phyloP scores from a whole-genome alignment of 441 rosid species.

The Populus hybrid region DNA sequence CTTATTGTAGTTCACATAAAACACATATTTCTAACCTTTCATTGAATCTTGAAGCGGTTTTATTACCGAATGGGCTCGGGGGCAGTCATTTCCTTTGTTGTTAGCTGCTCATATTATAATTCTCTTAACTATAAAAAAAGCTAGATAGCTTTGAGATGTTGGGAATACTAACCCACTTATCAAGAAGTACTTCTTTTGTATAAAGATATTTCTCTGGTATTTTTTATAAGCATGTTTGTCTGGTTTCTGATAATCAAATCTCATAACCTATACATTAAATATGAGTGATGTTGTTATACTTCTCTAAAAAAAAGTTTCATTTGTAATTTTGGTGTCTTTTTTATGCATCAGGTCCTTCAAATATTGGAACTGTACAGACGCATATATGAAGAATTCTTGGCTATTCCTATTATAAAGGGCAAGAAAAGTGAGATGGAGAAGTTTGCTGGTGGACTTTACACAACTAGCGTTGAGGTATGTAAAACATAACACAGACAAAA shows the following conservation, averaged over 20 bases:
- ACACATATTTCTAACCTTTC: not conserved
- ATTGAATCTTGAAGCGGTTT: not conserved
- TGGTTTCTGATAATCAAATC: not conserved
- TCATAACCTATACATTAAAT: not conserved
- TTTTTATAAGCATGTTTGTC: not conserved
- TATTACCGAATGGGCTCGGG: not conserved
- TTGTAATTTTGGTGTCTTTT: not conserved
- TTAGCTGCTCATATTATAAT: too few species aligned
- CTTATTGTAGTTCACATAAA: not conserved
- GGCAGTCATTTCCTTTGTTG: not conserved
- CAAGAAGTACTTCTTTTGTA: not conserved
- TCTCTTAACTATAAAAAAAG: too few species aligned
- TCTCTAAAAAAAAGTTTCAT: not conserved
- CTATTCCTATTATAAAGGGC: constrained; percentile 91
- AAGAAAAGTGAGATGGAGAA: constrained; percentile 95
- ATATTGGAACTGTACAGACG: constrained; percentile 86
- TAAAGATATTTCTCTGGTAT: not conserved
- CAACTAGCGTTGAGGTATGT: constrained; percentile 92
- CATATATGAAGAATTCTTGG: constrained; percentile 89
- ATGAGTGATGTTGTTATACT: not conserved
- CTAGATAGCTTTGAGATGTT: too few species aligned
- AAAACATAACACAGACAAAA: not conserved
- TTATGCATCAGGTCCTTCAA: constrained; percentile 69
- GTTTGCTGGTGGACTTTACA: constrained; percentile 98
- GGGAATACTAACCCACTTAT: not conserved